These are phyloP conservation scores for Hypomontagnella submonticulosa DNA, from an alignment of 495 filamentous ascomycete genomes.

Conservation along the genomic window DNA sequence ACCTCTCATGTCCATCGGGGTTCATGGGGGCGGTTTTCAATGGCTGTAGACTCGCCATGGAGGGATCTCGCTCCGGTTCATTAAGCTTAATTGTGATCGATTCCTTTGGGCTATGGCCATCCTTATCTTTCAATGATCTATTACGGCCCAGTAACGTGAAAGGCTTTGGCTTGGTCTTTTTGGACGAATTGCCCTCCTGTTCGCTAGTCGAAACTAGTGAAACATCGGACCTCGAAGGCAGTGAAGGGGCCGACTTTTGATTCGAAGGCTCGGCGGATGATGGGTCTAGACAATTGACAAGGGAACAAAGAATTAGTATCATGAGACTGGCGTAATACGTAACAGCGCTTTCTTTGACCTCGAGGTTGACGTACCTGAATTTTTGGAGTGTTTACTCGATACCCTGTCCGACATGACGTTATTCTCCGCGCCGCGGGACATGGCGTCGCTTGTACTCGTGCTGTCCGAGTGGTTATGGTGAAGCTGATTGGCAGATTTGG, in stretches of 20 bases:
- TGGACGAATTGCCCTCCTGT: slow-evolving; percentile 50
- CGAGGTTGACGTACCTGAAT: slow-evolving; percentile 55
- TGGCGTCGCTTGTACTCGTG: slow-evolving; percentile 53
- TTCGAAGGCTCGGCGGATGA: slow-evolving; percentile 52
- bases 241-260: slow-evolving; percentile 50
- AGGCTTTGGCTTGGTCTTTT: slow-evolving; percentile 64
- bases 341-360: slow-evolving; percentile 25
- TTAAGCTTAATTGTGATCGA: slow-evolving; percentile 44
- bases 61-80: slow-evolving; percentile 53
- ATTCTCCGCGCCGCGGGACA: slow-evolving; percentile 57
- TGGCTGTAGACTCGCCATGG: slow-evolving; percentile 40
- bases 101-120: slow-evolving; percentile 55
- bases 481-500: slow-evolving; percentile 53
- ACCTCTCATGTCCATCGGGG: slow-evolving; percentile 64
- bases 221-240: slow-evolving; percentile 57
- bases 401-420: slow-evolving; percentile 48
- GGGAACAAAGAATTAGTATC: slow-evolving; percentile 37
- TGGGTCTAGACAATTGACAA: slow-evolving; percentile 46
- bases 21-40: slow-evolving; percentile 70
- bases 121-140: slow-evolving; percentile 71
- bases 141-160: slow-evolving; percentile 72
- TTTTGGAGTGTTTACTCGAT: slow-evolving; percentile 56
- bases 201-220: slow-evolving; percentile 55
- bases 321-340: slow-evolving; percentile 26
- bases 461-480: slow-evolving; percentile 48